A percentile compares a stretch with the other conserved stretches of the same genome.
These are phyloP conservation scores for Tolypocladium inflatum DNA, from an alignment of 2,329 filamentous ascomycete species.

Conservation along the genomic window DNA sequence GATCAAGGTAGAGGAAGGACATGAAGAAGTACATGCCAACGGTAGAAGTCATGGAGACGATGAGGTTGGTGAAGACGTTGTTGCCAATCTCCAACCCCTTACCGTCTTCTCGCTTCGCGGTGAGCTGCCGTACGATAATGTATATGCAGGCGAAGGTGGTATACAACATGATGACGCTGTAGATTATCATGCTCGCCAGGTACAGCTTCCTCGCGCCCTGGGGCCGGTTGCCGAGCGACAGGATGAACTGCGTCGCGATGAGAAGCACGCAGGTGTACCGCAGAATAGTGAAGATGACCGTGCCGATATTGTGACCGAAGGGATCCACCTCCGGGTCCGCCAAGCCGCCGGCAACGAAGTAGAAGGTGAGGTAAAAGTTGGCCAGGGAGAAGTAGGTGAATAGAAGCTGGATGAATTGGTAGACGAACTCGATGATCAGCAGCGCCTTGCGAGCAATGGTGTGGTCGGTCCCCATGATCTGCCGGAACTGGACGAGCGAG, in stretches of 20 bases:
- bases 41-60: constrained; percentile 81
- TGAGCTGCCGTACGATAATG: constrained; percentile 78
- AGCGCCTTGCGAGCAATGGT: constrained; percentile 81
- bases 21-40: constrained; percentile 93
- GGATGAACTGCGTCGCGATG: constrained; percentile 90
- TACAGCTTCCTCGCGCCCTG: constrained; percentile 93
- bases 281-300: constrained; percentile 76
- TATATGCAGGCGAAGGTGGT: constrained; percentile 84
- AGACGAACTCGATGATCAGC: constrained; percentile 89
- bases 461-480: constrained; percentile 91
- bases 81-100: constrained; percentile 55
- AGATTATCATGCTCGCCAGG: constrained; percentile 78
- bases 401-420: constrained; percentile 83
- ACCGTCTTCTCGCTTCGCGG: constrained; percentile 31
- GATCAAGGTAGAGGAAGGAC: constrained; percentile 92
- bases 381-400: constrained; percentile 98
- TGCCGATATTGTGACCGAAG: constrained; percentile 79
- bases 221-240: constrained; percentile 91
- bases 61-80: constrained; percentile 90
- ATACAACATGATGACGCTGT: constrained; percentile 89
- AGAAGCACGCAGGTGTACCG: constrained; percentile 79
- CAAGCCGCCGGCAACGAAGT: constrained; percentile 90
- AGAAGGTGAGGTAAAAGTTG: constrained; percentile 99
- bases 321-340: constrained; percentile 73
- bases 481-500: constrained; percentile 87